Base-by-base conservation (phyloP, 2,329 filamentous ascomycete genomes). In the Cephalotrichum gorgonifer region DNA sequence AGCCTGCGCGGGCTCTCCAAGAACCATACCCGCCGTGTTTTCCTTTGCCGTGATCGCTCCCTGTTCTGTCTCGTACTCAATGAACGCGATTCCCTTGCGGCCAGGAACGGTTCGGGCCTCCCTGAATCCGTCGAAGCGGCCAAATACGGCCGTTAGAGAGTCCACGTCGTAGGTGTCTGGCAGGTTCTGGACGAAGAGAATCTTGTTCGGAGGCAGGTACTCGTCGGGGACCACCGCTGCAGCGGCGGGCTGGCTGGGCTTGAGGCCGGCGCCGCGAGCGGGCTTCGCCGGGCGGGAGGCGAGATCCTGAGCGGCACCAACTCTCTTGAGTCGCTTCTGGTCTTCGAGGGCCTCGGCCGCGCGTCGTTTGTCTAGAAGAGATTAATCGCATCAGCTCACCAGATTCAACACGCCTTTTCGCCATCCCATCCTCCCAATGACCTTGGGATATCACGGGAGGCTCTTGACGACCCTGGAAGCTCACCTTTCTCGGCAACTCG, bases 201-300 rank as follows among this genome's bases (percentile, higher is more conserved):
- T 95, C 72, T 95, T 96, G 78, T 97, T 97, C 31, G 93, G 91
- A 4, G 91, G 91, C 4, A 97, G 79, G 66, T 95, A 97, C 69
- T 98, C 93, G 76, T 97, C 93, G n/a, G 90, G 89, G 17, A 97
- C 83, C 49, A 89, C 84, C 11, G 85, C 76, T 3, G 83, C 74
- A 1, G 81, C 75, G 14, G 80, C 74, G 6, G 81, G 76, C 51
- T 79, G 81, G 1, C 84, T 85, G 5, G 86, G 79, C 64, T 94
- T 94, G 70, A 91, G 79, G 30, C 87, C 87, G 1, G 78, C 72
- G 39, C 81, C 81, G 58, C 82, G 78, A 15, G 50, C 49, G 4
- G 62, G 56, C 38, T 62, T 63, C n/a, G 78, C 75, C 15, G 83
- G 75, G 49, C 78, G 70, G 0, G 85, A 80, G 44, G 85, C 79